Evolutionary conservation across 2,329 filamentous ascomycete species (phyloP).

Genomic region (Monilinia polystroma): DNA sequence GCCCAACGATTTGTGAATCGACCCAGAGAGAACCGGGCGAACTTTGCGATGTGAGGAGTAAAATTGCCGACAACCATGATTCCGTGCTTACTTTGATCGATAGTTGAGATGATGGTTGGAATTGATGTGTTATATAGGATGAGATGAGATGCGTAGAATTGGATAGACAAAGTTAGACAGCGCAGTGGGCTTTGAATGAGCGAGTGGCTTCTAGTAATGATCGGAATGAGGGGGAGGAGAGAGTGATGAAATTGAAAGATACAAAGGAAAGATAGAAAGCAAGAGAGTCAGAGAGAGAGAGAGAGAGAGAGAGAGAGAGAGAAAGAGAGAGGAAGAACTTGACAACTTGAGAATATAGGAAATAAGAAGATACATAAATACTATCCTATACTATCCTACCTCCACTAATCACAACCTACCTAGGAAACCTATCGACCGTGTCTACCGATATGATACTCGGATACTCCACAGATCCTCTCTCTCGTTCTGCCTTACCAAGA

Average conservation of each 20-base stretch:
- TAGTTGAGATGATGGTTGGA: neutral
- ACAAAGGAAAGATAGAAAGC: neutral
- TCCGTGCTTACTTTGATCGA: neutral
- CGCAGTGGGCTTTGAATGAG: conserved; percentile 9
- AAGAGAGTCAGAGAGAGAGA: no score
- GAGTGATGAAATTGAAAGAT: neutral
- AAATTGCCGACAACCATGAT: conserved; percentile 9
- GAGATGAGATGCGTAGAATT: neutral
- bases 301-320: no score
- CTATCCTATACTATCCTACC: neutral
- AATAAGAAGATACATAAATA: conserved; percentile 6
- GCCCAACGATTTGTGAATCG: conserved; percentile 22
- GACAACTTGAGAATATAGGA: neutral
- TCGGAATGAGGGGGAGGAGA: neutral
- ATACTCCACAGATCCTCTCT: conserved; percentile 9
- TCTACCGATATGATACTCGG: neutral
- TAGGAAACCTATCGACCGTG: neutral
- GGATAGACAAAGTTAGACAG: neutral
- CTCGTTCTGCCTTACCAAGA: conserved; percentile 1
- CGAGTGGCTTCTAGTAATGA: neutral
- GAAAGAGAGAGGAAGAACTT: no score
- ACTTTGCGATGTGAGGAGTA: conserved; percentile 16
- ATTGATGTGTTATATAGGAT: neutral
- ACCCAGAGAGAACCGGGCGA: conserved; percentile 14
- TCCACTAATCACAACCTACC: neutral